A percentile compares a stretch with the other conserved stretches of the same genome.
Evolutionary conservation across 148 eudicot genomes (phyloP).

Genomic region (Camellia sinensis): DNA sequence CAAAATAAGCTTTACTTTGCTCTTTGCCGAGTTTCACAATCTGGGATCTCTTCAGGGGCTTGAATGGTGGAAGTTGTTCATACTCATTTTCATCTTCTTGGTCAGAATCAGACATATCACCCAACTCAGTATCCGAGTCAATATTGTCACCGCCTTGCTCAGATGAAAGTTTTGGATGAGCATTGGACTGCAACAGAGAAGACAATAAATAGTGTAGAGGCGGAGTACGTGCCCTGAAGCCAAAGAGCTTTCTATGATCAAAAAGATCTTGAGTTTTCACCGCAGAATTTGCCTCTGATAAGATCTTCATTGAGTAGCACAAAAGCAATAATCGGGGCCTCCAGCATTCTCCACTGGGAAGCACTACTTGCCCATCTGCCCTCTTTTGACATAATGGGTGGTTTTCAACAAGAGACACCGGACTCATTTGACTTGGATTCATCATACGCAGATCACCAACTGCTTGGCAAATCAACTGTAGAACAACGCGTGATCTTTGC

Average conservation of each 20-base stretch:
- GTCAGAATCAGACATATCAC: conserved; percentile 21
- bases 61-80: conserved; percentile 25
- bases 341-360: conserved; percentile 39
- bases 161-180: conserved; percentile 24
- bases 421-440: conserved; percentile 19
- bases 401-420: conserved; percentile 46
- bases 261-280: conserved; percentile 5
- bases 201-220: conserved; percentile 26
- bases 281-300: conserved; percentile 28
- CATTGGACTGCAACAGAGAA: conserved; percentile 21
- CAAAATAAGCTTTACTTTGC: conserved; percentile 25
- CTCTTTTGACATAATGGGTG: conserved; percentile 14
- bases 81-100: conserved; percentile 24
- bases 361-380: conserved; percentile 16
- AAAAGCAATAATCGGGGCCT: conserved; percentile 32
- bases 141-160: conserved; percentile 16
- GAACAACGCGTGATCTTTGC: conserved; percentile 29
- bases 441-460: conserved; percentile 17
- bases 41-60: conserved; percentile 22
- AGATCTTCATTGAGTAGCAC: conserved; percentile 43
- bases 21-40: conserved; percentile 23
- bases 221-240: conserved; percentile 12
- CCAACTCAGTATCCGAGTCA: conserved; percentile 22
- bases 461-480: conserved; percentile 33
- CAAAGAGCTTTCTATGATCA: conserved; percentile 18